A percentile compares a stretch with the other conserved stretches of the same genome.
Evolutionary conservation across 805 yeast genomes (phyloP).

Genomic region (Tetrapisispora fleetii): DNA sequence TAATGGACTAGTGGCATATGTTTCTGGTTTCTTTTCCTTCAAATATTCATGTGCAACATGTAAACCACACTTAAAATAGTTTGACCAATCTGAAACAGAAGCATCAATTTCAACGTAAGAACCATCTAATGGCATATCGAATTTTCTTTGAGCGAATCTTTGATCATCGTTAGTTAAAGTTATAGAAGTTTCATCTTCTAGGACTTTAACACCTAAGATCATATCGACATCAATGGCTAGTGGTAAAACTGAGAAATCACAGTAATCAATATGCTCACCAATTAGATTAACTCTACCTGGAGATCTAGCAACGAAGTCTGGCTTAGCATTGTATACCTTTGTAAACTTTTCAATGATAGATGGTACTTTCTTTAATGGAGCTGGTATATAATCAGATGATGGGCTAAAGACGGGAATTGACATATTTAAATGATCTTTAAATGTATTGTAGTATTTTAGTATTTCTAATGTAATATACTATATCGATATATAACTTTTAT

Average conservation of each 20-base stretch:
- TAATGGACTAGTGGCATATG: conserved; percentile 24
- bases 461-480: neutral
- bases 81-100: conserved; percentile 47
- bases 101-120: conserved; percentile 38
- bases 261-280: conserved; percentile 69
- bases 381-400: conserved; percentile 4
- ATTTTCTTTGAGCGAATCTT: conserved; percentile 29
- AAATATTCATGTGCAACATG: conserved; percentile 47
- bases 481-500: neutral
- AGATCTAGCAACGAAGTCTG: conserved; percentile 46
- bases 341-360: conserved; percentile 8
- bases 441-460: neutral
- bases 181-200: conserved; percentile 17
- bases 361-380: conserved; percentile 4
- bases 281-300: conserved; percentile 70
- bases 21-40: conserved; percentile 22
- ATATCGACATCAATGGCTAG: conserved; percentile 66
- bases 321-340: conserved; percentile 6
- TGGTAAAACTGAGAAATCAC: conserved; percentile 56
- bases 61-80: conserved; percentile 57
- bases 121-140: conserved; percentile 35
- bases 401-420: conserved; percentile 11
- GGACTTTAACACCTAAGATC: conserved; percentile 39
- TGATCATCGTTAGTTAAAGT: conserved; percentile 29
- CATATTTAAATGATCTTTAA: conserved; percentile 4